A percentile compares a stretch with the other conserved stretches of the same genome.
Conservation (phyloP, 2,329 filamentous ascomycete genomes). For the Cordyceps cateniannulata region DNA sequence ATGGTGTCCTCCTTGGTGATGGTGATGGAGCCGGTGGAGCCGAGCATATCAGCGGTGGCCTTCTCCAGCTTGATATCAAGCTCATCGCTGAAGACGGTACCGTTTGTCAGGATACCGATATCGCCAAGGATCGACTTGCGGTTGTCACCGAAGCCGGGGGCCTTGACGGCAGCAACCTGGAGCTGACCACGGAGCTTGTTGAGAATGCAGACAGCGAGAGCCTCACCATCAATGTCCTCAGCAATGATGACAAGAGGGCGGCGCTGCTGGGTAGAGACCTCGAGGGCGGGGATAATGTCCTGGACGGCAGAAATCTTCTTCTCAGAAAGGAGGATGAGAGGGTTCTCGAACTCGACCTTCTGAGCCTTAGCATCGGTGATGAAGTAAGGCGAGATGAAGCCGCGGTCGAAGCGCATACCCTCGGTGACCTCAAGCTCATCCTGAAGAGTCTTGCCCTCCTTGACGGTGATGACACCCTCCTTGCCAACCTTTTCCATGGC, state of each 20-base stretch:
- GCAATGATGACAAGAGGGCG: constrained; percentile 97
- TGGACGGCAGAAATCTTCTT: constrained; percentile 99
- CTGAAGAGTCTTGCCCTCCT: constrained; percentile 97
- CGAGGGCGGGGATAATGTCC: constrained; percentile 96
- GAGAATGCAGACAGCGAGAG: constrained; percentile 95
- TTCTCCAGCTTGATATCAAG: constrained; percentile 99
- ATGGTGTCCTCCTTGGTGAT: constrained; percentile 99
- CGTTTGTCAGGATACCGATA: constrained; percentile 90
- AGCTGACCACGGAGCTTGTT: constrained; percentile 99
- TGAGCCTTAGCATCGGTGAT: constrained; percentile 98
- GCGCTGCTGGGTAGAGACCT: constrained; percentile 92
- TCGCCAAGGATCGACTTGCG: constrained; percentile 99
- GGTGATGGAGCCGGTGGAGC: constrained; percentile 94
- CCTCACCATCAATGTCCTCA: constrained; percentile 98
- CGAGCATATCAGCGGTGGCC: constrained; percentile 90
- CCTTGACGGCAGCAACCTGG: constrained; percentile 97
- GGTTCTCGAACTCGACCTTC: constrained; percentile 99
- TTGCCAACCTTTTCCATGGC: constrained; percentile 99
- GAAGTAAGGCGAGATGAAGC: constrained; percentile 98
- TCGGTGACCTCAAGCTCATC: constrained; percentile 98
- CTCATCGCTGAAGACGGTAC: constrained; percentile 96
- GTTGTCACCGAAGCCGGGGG: constrained; percentile 98
- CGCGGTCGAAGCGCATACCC: constrained; percentile 99
- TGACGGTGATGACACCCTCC: constrained; percentile 99
- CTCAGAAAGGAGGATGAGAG: constrained; percentile 94